Base-by-base conservation (phyloP, 805 yeast genomes). In the Lipomyces spencermartinsiae region DNA sequence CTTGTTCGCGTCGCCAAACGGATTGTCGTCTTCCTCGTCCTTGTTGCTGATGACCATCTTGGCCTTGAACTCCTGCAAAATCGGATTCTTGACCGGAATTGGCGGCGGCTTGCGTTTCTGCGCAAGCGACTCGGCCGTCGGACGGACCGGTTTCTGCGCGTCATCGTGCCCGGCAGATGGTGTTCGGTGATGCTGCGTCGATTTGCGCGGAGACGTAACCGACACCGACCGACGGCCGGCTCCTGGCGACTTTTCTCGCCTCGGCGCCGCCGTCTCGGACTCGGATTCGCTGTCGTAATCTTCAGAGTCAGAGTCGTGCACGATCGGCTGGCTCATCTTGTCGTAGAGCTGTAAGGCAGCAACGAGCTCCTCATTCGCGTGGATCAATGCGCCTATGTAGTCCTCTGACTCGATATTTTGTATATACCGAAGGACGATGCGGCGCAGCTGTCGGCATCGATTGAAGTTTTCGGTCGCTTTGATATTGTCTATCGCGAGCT, bases 341-440 rank as follows among this genome's bases (percentile, higher is more conserved):
- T 93, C 97, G 76, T 87, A 93, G 63, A 82, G 79, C 73, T 87
- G 86, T 74, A 95, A 83, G 0, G 93, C 89, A 3, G 81, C 81
- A 6, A 95, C 96, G 69, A 95, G 83, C 76, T 92, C 93, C 74
- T 95, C 99, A 76, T 95, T 95, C 58, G 97, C 96, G 73, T 87
- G 89, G 66, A 95, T 86, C 70, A 95, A 83, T 57, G 92, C 85
- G n/a, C 98, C 98, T 70, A 95, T 79, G 69, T 87, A 90, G 74
- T 92, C 97, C 71, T 93, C 98, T 67, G 87, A 88, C 56, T 91
- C 90, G 54, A 93, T 92, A 62, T 86, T 83, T 79, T 95, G 98
- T 72, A 95, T 83, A 76, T 93, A 93, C 70, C 92, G 82, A 71
- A 95, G 82, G 16, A 95, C 87, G 74, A 87, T 88, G 68, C 97